Evolutionary conservation across 441 rosid species (phyloP).

Genomic region (Bocquillonia castaneifolia): DNA sequence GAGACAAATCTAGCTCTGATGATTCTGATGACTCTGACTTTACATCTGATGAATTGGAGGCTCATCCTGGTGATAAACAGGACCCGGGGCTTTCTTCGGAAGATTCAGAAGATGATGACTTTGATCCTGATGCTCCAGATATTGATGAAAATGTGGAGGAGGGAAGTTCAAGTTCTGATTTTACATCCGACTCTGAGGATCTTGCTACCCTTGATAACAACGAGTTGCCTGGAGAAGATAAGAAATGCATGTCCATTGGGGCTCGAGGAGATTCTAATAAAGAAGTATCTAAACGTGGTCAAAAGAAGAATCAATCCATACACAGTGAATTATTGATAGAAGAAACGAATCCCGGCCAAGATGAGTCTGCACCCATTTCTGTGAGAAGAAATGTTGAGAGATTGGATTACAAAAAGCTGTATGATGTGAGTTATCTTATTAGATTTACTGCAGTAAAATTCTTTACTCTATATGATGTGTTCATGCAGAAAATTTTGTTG

Average conservation of each 20-base stretch:
- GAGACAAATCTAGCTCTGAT: conserved; percentile 53
- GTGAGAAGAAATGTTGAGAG: conserved; percentile 57
- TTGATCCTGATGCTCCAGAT: conserved; percentile 57
- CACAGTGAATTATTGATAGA: conserved; percentile 27
- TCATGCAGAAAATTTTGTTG: neutral
- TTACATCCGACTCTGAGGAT: conserved; percentile 79
- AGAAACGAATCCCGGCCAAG: conserved; percentile 38
- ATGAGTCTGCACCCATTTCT: conserved; percentile 36
- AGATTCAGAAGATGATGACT: conserved; percentile 91
- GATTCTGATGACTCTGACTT: conserved; percentile 67
- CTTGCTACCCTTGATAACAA: conserved; percentile 31
- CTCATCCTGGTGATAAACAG: conserved; percentile 32
- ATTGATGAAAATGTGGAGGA: conserved; percentile 36
- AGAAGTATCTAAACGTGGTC: conserved; percentile 26
- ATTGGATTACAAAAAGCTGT: conserved; percentile 87
- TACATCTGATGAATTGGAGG: conserved; percentile 51
- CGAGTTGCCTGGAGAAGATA: conserved; percentile 33
- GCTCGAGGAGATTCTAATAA: conserved; percentile 22
- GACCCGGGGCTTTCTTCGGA: conserved; percentile 64
- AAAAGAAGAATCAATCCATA: conserved; percentile 27
- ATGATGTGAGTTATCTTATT: conserved; percentile 62
- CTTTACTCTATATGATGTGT: neutral
- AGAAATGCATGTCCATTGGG: conserved; percentile 18
- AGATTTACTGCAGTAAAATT: neutral
- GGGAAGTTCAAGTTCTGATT: conserved; percentile 73